A percentile compares a stretch with the other conserved stretches of the same genome.
Evolutionary conservation across 148 eudicot genomes (phyloP).

Genomic region (Arctostaphylos glauca): DNA sequence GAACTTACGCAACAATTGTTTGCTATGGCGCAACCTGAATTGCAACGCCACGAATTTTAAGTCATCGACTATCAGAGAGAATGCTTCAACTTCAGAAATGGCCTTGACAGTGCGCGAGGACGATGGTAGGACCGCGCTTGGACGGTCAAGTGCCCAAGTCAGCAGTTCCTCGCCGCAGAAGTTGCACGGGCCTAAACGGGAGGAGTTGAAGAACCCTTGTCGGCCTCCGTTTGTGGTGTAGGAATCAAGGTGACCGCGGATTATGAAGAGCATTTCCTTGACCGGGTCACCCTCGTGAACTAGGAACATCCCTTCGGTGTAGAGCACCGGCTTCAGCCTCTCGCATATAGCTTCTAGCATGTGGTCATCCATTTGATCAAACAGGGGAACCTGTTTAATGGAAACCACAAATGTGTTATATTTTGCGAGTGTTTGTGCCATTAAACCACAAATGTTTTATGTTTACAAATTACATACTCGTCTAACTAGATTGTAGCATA

Average conservation of each 20-base stretch:
- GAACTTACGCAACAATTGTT: slow-evolving; percentile 59
- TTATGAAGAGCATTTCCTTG: slow-evolving; percentile 65
- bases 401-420: too few species aligned
- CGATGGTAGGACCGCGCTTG: too few species aligned
- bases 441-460: too few species aligned
- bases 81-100: slow-evolving; percentile 71
- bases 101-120: slow-evolving; percentile 61
- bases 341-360: slow-evolving; percentile 75
- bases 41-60: slow-evolving; percentile 69
- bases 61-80: slow-evolving; percentile 56
- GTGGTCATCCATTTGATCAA: slow-evolving; percentile 65
- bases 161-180: slow-evolving; percentile 82
- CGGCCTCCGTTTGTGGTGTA: slow-evolving; percentile 75
- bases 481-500: slow-evolving; percentile 50
- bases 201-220: slow-evolving; percentile 68
- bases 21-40: slow-evolving; percentile 63
- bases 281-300: slow-evolving; percentile 76
- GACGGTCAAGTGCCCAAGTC: slow-evolving; percentile 66
- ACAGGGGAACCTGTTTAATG: slow-evolving; percentile 78
- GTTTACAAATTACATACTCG: slow-evolving; percentile 38
- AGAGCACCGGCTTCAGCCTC: slow-evolving; percentile 52
- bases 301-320: slow-evolving; percentile 48
- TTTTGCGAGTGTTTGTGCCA: too few species aligned
- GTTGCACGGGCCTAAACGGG: slow-evolving; percentile 25
- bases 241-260: slow-evolving; percentile 63